A percentile compares a stretch with the other conserved stretches of the same genome.
Conservation (phyloP, 805 yeast genomes). For the Wickerhamomyces strasburgensis region DNA sequence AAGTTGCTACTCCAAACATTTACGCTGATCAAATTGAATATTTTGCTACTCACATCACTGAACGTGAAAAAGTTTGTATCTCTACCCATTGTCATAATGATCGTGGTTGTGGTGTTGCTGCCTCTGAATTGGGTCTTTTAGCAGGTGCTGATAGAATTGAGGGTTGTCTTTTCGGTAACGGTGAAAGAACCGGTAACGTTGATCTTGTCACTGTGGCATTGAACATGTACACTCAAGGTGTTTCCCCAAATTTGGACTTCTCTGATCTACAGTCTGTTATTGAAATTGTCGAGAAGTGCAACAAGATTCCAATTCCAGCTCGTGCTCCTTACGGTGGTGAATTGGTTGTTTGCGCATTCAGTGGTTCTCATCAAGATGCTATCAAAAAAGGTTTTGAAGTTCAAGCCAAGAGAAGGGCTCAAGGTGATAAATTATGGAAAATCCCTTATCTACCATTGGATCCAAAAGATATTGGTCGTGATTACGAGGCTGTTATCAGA, state of each 20-base stretch:
- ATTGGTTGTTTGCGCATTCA: constrained; percentile 72
- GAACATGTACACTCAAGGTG: constrained; percentile 75
- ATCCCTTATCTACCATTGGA: constrained; percentile 77
- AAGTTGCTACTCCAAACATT: constrained; percentile 68
- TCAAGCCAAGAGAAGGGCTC: constrained; percentile 45
- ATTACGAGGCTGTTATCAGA: constrained; percentile 76
- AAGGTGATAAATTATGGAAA: constrained; percentile 53
- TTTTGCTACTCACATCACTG: constrained; percentile 60
- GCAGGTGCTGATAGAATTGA: constrained; percentile 88
- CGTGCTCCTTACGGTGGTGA: constrained; percentile 82
- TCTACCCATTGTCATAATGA: constrained; percentile 77
- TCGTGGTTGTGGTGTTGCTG: constrained; percentile 82
- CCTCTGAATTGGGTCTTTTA: constrained; percentile 66
- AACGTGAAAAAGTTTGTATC: constrained; percentile 65
- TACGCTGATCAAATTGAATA: constrained; percentile 81
- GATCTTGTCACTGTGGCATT: constrained; percentile 71
- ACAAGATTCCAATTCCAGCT: constrained; percentile 67
- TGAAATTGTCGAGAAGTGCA: constrained; percentile 68
- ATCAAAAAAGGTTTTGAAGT: constrained; percentile 60
- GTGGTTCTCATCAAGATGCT: constrained; percentile 71
- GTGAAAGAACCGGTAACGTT: constrained; percentile 83
- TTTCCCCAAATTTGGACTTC: constrained; percentile 65
- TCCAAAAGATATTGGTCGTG: constrained; percentile 77
- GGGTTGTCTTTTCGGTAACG: constrained; percentile 79
- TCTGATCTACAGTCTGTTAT: constrained; percentile 63